Percentiles rank a stretch among this genome's conserved stretches.
Evolutionary conservation across 768 basidiomycete genomes (phyloP).

Genomic region (Suillus plorans): DNA sequence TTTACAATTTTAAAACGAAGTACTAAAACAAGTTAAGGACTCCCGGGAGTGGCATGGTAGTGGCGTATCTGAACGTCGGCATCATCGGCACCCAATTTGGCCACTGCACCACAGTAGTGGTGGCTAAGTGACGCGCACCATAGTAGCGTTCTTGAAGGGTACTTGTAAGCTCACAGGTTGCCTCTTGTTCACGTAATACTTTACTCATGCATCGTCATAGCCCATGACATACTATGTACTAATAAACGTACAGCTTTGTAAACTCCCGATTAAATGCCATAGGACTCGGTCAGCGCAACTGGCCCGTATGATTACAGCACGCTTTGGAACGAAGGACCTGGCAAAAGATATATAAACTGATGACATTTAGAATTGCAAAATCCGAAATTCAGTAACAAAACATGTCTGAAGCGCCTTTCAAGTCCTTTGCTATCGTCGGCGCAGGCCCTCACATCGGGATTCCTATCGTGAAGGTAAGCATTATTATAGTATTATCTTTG

Average conservation of each 20-base stretch:
- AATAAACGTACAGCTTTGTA: not conserved
- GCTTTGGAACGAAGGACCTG: not conserved
- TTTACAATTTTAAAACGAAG: too few species aligned
- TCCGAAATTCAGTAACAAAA: not conserved
- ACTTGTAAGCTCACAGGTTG: not conserved
- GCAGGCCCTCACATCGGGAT: slow-evolving; percentile 10
- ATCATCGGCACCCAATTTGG: too few species aligned
- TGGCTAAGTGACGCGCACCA: too few species aligned
- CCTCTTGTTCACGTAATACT: not conserved
- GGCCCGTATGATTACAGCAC: not conserved
- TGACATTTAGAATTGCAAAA: slow-evolving; percentile 8
- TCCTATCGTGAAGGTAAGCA: slow-evolving; percentile 12
- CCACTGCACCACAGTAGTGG: too few species aligned
- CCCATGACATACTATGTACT: not conserved
- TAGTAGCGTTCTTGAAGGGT: not conserved
- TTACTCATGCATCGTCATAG: not conserved
- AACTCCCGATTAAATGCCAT: not conserved
- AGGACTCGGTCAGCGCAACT: not conserved
- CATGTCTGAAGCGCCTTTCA: slow-evolving; percentile 8
- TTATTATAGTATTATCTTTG: too few species aligned
- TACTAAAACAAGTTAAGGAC: too few species aligned
- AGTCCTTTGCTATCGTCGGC: slow-evolving; percentile 10
- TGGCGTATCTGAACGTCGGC: too few species aligned
- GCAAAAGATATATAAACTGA: not conserved
- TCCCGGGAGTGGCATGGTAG: too few species aligned